A percentile compares a stretch with the other conserved stretches of the same genome.
Evolutionary conservation across 1,139 yeast species (phyloP).

Genomic region (Debaryomycetaceae sp.): DNA sequence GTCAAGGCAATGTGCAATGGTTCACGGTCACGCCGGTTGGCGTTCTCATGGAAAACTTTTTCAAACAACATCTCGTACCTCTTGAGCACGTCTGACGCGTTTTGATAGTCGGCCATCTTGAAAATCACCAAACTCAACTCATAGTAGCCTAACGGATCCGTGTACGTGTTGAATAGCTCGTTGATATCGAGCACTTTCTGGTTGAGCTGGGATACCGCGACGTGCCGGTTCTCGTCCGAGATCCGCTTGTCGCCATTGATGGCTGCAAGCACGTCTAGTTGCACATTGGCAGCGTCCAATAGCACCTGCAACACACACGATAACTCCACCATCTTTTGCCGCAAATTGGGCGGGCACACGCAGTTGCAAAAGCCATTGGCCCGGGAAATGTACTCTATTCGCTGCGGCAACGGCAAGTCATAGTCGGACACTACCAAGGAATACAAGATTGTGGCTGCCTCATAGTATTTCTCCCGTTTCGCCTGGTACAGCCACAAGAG

Average conservation of each 20-base stretch:
- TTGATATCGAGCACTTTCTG: slow-evolving; percentile 59
- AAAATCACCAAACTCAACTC: slow-evolving; percentile 72
- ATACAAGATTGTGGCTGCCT: slow-evolving; percentile 76
- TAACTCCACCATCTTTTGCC: slow-evolving; percentile 67
- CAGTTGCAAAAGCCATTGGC: slow-evolving; percentile 92
- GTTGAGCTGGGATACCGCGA: slow-evolving; percentile 46
- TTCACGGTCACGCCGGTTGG: slow-evolving; percentile 14
- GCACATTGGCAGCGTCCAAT: slow-evolving; percentile 80
- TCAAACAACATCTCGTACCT: slow-evolving; percentile 63
- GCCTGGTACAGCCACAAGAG: slow-evolving; percentile 85
- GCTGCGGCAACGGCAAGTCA: slow-evolving; percentile 51
- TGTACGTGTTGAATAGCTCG: slow-evolving; percentile 74
- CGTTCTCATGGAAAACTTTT: slow-evolving; percentile 25
- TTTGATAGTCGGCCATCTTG: slow-evolving; percentile 72
- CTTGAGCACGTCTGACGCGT: slow-evolving; percentile 57
- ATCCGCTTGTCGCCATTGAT: slow-evolving; percentile 53
- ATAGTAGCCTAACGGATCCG: slow-evolving; percentile 81
- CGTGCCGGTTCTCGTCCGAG: slow-evolving; percentile 30
- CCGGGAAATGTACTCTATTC: slow-evolving; percentile 82
- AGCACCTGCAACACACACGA: slow-evolving; percentile 65
- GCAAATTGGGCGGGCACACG: slow-evolving; percentile 64
- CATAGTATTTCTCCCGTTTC: slow-evolving; percentile 64
- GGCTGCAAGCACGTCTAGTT: slow-evolving; percentile 62
- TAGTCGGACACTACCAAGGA: slow-evolving; percentile 68
- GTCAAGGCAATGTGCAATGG: slow-evolving; percentile 29